These are phyloP conservation scores for Antrodiella citrinella DNA, from an alignment of 768 basidiomycete genomes.

Conservation along the genomic window DNA sequence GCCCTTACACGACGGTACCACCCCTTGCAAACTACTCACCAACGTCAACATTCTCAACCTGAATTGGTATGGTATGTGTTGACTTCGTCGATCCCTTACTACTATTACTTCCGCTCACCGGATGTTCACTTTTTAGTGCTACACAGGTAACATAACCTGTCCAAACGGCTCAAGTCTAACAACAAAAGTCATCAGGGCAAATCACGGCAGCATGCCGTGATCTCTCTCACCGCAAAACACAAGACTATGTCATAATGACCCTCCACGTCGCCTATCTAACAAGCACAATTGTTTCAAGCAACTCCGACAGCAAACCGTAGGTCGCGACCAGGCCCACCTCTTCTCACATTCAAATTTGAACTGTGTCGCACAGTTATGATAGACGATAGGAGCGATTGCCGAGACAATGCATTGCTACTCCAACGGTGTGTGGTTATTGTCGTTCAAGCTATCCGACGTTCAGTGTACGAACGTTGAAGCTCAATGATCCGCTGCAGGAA, in stretches of 20 bases:
- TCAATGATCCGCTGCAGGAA: background rate
- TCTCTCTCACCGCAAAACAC: background rate
- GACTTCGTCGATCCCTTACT: background rate
- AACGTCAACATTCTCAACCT: background rate
- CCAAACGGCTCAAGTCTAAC: background rate
- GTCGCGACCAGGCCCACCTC: background rate
- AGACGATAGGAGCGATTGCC: too few relatives aligned
- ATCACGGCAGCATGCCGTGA: background rate
- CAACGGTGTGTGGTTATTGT: background rate
- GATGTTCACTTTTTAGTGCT: background rate
- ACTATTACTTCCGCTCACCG: background rate
- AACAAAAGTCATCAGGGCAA: background rate
- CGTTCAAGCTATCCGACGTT: background rate
- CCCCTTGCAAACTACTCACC: background rate
- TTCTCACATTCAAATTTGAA: background rate
- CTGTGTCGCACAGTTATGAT: background rate
- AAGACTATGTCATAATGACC: background rate
- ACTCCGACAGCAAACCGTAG: background rate
- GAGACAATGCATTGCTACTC: too few relatives aligned
- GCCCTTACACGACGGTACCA: background rate
- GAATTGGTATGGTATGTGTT: background rate
- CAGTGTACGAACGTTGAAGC: background rate
- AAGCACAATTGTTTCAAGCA: background rate
- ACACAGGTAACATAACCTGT: background rate
- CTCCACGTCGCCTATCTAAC: background rate